Percentiles rank a stretch among this genome's conserved stretches.
phyloP scores from a whole-genome alignment of 208 protist species.

The Crithidia mellificae region DNA sequence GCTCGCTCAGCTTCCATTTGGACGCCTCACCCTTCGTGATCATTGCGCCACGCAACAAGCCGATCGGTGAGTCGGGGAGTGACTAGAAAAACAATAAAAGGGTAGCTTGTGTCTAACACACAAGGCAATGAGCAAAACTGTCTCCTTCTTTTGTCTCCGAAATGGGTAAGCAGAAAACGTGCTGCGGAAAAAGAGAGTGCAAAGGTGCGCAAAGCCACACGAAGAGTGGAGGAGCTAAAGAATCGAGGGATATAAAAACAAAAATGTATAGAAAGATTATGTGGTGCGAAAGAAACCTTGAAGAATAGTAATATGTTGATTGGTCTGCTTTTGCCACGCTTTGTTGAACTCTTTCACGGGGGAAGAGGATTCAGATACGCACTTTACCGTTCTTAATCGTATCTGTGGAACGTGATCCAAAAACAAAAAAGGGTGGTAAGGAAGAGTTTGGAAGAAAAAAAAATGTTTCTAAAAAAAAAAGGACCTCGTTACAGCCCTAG shows the following conservation, averaged over 20 bases:
- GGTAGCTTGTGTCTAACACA: background rate
- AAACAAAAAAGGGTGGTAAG: background rate
- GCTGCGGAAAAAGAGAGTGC: too few relatives aligned
- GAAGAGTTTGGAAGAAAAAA: slow-evolving; percentile 1
- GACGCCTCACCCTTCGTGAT: slow-evolving; percentile 64
- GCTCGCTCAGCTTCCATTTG: slow-evolving; percentile 86
- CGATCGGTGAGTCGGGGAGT: background rate
- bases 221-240: too few relatives aligned
- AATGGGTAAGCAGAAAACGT: background rate
- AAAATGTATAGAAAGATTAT: slow-evolving; percentile 1
- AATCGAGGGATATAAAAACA: too few relatives aligned
- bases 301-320: background rate
- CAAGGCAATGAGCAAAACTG: background rate
- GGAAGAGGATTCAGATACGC: slow-evolving; percentile 4
- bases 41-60: slow-evolving; percentile 23
- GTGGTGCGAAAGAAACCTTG: slow-evolving; percentile 7
- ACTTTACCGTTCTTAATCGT: slow-evolving; percentile 7
- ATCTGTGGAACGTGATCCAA: background rate
- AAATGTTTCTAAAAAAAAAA: slow-evolving; percentile 6
- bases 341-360: background rate
- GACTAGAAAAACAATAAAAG: background rate
- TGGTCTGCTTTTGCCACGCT: slow-evolving; percentile 5
- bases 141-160: background rate
- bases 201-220: too few relatives aligned
- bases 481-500: too few relatives aligned